Evolutionary conservation across 225 moss, liverwort and hornwort species (phyloP).

Genomic region (Pleurozium schreberi): DNA sequence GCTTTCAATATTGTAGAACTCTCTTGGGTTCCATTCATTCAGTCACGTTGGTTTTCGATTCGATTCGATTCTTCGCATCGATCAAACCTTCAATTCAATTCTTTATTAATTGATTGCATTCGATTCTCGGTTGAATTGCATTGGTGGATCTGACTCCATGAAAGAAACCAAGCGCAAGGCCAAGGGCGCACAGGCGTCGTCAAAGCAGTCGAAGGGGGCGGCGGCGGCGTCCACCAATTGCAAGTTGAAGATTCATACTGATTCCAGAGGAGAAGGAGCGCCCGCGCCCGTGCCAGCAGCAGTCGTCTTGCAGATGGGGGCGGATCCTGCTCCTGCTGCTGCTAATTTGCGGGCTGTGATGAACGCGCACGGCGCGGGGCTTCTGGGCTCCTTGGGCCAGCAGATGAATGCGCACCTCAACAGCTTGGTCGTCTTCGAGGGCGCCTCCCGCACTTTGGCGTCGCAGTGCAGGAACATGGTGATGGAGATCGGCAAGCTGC

Average conservation of each 20-base stretch:
- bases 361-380: neutral
- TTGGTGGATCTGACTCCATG: neutral
- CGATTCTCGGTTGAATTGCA: neutral
- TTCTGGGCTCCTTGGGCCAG: neutral
- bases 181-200: too few relatives aligned
- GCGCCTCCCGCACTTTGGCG: neutral
- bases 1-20: too few relatives aligned
- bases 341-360: neutral
- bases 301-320: neutral
- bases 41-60: neutral
- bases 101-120: too few relatives aligned
- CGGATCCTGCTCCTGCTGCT: neutral
- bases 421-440: neutral
- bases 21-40: too few relatives aligned
- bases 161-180: neutral
- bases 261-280: fast-evolving
- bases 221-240: neutral
- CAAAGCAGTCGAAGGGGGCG: neutral
- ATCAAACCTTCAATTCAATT: too few relatives aligned
- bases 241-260: too few relatives aligned
- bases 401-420: neutral
- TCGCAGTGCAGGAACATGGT: neutral
- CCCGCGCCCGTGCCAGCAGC: neutral
- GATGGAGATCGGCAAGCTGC: neutral
- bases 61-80: too few relatives aligned